These are phyloP conservation scores for Russula earlei DNA, from an alignment of 768 basidiomycete species.

Conservation along the genomic window DNA sequence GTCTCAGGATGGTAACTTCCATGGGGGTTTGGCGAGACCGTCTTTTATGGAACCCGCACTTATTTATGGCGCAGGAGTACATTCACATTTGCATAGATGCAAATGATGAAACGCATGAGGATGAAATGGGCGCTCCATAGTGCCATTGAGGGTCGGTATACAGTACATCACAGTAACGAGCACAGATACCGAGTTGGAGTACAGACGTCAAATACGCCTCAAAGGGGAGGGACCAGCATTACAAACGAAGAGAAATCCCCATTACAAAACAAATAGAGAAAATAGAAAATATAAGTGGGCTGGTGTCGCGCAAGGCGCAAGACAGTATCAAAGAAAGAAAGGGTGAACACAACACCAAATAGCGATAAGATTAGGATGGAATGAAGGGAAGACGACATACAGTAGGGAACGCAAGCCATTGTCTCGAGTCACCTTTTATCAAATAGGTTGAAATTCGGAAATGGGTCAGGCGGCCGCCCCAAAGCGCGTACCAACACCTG, in stretches of 20 bases:
- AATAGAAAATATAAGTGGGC: not conserved
- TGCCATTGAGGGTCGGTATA: not conserved
- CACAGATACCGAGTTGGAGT: not conserved
- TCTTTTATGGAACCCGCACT: too few species aligned
- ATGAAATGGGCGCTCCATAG: too few species aligned
- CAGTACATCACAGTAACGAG: not conserved
- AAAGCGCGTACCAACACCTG: slow-evolving; percentile 57
- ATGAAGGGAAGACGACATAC: not conserved
- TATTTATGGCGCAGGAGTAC: too few species aligned
- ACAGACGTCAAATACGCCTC: slow-evolving; percentile 1
- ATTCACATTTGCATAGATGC: not conserved
- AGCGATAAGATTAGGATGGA: slow-evolving; percentile 13
- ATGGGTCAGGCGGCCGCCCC: slow-evolving; percentile 37
- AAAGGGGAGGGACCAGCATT: not conserved
- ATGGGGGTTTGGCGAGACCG: too few species aligned
- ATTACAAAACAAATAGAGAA: slow-evolving; percentile 14
- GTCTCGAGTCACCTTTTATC: too few species aligned
- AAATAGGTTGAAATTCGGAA: slow-evolving; percentile 5
- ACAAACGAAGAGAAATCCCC: not conserved
- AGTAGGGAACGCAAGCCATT: not conserved
- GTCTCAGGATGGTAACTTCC: too few species aligned
- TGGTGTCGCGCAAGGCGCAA: not conserved
- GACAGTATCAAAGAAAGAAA: not conserved
- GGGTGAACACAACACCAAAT: slow-evolving; percentile 1
- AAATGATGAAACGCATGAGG: not conserved